Evolutionary conservation across 1,284 basidiomycete species (phyloP).

Genomic region (Acaromyces ingoldii): DNA sequence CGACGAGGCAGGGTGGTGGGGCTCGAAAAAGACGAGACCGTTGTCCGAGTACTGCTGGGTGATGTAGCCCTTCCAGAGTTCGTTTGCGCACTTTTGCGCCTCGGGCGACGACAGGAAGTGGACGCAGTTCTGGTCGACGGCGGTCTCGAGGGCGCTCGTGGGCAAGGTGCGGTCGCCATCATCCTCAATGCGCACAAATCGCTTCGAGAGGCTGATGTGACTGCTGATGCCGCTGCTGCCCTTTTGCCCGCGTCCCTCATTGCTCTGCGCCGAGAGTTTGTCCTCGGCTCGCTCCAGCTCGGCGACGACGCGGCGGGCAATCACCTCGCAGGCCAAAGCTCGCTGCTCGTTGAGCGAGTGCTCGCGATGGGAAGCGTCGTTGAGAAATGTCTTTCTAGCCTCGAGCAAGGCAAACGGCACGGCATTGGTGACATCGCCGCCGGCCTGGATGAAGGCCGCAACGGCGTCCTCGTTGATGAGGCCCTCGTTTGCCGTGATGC

Average conservation of each 20-base stretch:
- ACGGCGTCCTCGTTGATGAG: constrained; percentile 24
- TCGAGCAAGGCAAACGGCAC: constrained; percentile 36
- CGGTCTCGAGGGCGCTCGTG: constrained; percentile 33
- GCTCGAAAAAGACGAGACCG: constrained; percentile 31
- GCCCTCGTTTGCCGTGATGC: constrained; percentile 27
- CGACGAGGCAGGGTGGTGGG: constrained; percentile 22
- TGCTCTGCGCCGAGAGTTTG: neutral
- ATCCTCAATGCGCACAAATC: constrained; percentile 26
- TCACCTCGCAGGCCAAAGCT: constrained; percentile 27
- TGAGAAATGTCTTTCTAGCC: constrained; percentile 15
- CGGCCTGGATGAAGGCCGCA: constrained; percentile 26
- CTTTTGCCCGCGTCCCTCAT: too few relatives aligned
- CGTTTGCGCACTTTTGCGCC: constrained; percentile 24
- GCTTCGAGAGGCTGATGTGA: constrained; percentile 30
- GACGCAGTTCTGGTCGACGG: constrained; percentile 34
- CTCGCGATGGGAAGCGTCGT: neutral
- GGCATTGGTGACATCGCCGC: constrained; percentile 37
- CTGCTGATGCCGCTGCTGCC: too few relatives aligned
- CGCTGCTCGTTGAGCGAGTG: constrained; percentile 8
- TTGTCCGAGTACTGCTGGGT: constrained; percentile 22
- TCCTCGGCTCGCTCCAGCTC: constrained; percentile 22
- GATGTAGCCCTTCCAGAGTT: constrained; percentile 33
- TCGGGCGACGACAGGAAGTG: constrained; percentile 26
- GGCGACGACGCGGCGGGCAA: constrained; percentile 31
- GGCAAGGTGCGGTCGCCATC: constrained; percentile 29